These are phyloP conservation scores for Ceriops tagal DNA, from an alignment of 345 rosid genomes.

Conservation along the genomic window DNA sequence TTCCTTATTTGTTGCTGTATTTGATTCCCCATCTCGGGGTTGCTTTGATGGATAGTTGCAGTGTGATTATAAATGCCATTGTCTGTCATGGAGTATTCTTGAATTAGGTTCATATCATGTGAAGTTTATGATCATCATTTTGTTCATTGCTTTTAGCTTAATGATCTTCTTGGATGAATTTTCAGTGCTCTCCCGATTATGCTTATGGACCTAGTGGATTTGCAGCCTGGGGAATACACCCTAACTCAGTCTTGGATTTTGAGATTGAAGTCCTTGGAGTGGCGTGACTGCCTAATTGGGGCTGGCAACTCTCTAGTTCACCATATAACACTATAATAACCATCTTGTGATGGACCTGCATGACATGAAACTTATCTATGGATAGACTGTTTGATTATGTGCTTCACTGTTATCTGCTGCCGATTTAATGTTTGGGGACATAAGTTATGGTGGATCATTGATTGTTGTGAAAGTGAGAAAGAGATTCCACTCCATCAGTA, in stretches of 20 bases:
- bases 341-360: constrained; percentile 2
- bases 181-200: constrained; percentile 90
- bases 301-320: constrained; percentile 1
- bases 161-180: constrained; percentile 15
- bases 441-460: no score
- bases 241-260: constrained; percentile 75
- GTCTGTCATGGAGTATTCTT: not conserved
- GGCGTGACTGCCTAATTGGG: constrained; percentile 34
- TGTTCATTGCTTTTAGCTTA: not conserved
- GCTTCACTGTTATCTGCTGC: no score
- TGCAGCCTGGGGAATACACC: constrained; percentile 81
- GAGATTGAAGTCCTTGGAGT: constrained; percentile 75
- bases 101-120: not conserved
- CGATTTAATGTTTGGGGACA: no score
- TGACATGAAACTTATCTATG: not conserved
- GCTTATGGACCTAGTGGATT: constrained; percentile 88
- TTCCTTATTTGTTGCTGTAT: no score
- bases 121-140: not conserved
- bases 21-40: no score
- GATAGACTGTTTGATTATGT: no score
- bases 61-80: not conserved
- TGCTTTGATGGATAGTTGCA: no score
- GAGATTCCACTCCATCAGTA: no score
- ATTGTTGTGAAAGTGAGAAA: no score
- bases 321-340: constrained; percentile 11